Evolutionary conservation across 2,329 filamentous ascomycete genomes (phyloP).

Genomic region (Chalaropsis ovoidea): DNA sequence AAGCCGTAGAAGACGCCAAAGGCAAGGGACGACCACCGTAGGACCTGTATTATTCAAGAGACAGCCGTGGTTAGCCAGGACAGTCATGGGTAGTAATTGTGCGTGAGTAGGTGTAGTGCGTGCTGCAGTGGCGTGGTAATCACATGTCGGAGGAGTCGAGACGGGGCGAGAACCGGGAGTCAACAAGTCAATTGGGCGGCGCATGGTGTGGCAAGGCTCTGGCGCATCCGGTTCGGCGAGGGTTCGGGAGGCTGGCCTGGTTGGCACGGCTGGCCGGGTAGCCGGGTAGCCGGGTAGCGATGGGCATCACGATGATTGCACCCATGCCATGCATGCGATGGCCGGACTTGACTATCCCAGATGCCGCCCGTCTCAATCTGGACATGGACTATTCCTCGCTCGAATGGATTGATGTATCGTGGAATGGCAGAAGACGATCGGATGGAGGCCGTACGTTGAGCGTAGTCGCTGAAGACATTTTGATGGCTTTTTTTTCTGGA

Average conservation of each 20-base stretch:
- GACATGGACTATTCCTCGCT: not conserved
- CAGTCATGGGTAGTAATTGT: not conserved
- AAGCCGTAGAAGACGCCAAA: constrained; percentile 91
- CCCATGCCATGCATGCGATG: not conserved
- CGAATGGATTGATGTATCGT: not conserved
- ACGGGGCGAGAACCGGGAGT: not conserved
- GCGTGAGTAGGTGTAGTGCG: not conserved
- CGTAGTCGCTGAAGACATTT: constrained; percentile 24
- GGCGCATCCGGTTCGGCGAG: not conserved
- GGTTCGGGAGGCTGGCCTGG: not conserved
- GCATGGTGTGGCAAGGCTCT: not conserved
- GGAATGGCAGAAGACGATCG: not conserved
- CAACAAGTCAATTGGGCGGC: not conserved
- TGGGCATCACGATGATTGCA: not conserved
- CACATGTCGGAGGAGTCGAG: constrained; percentile 3
- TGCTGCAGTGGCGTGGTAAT: not conserved
- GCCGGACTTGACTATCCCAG: not conserved
- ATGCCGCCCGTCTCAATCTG: not conserved
- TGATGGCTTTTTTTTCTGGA: constrained; percentile 17
- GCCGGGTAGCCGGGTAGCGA: not conserved
- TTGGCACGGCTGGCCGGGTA: not conserved
- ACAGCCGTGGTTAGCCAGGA: constrained; percentile 1
- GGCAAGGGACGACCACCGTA: constrained; percentile 90
- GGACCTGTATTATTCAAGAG: constrained; percentile 53
- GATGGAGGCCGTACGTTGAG: constrained; percentile 22